Conservation (phyloP, 192 early-diverging fungal species). For the Rhizoclosmatium globosum region DNA sequence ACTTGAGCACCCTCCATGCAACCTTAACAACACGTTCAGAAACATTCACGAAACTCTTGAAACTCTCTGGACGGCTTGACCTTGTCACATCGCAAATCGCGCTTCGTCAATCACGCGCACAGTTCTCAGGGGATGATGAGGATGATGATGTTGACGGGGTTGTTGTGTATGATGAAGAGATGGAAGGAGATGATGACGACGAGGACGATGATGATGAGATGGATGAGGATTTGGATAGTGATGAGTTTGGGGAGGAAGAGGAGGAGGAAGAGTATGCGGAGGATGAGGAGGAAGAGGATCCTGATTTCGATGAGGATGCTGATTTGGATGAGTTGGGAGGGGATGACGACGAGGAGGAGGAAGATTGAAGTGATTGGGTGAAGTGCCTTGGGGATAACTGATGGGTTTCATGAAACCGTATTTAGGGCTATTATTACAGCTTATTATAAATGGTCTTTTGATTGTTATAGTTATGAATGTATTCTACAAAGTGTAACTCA, state of each 20-base stretch:
- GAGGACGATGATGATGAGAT: slow-evolving; percentile 32
- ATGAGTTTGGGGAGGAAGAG: slow-evolving; percentile 45
- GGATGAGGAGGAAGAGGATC: neutral
- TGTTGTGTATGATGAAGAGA: slow-evolving; percentile 50
- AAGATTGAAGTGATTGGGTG: neutral
- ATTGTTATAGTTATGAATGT: neutral
- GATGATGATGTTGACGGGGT: slow-evolving; percentile 38
- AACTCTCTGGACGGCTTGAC: slow-evolving; percentile 56
- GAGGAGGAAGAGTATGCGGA: slow-evolving; percentile 26
- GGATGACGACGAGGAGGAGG: neutral
- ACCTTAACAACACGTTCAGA: slow-evolving; percentile 39
- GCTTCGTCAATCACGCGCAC: slow-evolving; percentile 26
- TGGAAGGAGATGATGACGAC: slow-evolving; percentile 37
- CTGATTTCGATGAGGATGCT: slow-evolving; percentile 3
- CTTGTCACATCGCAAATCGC: slow-evolving; percentile 49
- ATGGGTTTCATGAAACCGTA: neutral
- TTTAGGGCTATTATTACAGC: neutral
- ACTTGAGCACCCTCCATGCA: slow-evolving; percentile 46
- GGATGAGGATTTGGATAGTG: slow-evolving; percentile 31
- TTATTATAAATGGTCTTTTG: neutral
- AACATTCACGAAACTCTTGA: slow-evolving; percentile 48
- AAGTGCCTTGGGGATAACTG: neutral
- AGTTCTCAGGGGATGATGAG: neutral
- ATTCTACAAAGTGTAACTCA: neutral
- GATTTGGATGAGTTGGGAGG: slow-evolving; percentile 12